These are phyloP conservation scores for Phytophthora cactorum DNA, from an alignment of 352 stramenopile genomes.

Conservation along the genomic window DNA sequence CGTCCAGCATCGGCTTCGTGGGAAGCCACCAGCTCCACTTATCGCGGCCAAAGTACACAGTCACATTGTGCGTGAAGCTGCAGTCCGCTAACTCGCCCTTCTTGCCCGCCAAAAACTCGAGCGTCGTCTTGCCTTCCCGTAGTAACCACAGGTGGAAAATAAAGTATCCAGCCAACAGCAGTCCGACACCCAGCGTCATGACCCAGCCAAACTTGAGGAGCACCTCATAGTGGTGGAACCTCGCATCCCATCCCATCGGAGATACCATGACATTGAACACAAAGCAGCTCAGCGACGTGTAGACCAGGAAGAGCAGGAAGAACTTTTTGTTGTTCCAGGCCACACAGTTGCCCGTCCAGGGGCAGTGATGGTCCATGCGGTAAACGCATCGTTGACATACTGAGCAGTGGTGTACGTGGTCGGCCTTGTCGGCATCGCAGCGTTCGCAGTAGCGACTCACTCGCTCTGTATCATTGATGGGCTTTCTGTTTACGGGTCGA, in stretches of 20 bases:
- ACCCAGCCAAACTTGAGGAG: conserved; percentile 55
- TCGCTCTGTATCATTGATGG: conserved; percentile 15
- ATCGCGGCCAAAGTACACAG: conserved; percentile 72
- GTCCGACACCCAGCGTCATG: conserved; percentile 60
- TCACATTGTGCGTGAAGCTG: conserved; percentile 54
- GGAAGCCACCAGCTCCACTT: conserved; percentile 65
- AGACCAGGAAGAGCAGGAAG: conserved; percentile 83
- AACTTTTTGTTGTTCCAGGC: conserved; percentile 86
- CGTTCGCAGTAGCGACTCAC: conserved; percentile 75
- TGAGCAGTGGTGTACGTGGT: conserved; percentile 80
- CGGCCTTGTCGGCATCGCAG: conserved; percentile 69
- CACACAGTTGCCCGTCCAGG: conserved; percentile 89
- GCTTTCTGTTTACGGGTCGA: conserved; percentile 22
- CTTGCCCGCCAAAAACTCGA: conserved; percentile 70
- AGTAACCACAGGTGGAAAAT: conserved; percentile 82
- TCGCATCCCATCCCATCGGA: conserved; percentile 34
- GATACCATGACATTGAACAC: conserved; percentile 56
- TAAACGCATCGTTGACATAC: conserved; percentile 76
- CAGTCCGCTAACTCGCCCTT: conserved; percentile 56
- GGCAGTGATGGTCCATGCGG: conserved; percentile 88
- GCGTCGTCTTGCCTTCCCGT: conserved; percentile 66
- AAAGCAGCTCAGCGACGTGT: conserved; percentile 74
- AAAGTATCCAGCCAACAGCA: conserved; percentile 71
- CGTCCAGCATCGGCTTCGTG: conserved; percentile 46
- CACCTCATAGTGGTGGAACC: conserved; percentile 5